Base-by-base conservation (phyloP, 2,329 filamentous ascomycete genomes). In the Fusarium pininemorale region DNA sequence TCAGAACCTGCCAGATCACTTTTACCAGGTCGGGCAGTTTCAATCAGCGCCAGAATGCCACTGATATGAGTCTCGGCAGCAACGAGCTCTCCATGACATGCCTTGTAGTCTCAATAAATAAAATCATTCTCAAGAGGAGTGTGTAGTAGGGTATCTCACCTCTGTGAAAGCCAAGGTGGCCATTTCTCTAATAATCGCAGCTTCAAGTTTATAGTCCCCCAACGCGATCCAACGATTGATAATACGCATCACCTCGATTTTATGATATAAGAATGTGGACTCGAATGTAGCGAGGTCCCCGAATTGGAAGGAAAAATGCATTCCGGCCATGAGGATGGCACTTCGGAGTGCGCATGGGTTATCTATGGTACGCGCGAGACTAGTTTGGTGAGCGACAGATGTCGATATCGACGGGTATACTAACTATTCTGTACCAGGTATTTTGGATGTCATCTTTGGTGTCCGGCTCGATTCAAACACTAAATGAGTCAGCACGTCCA, bases 251-350 rank as follows among this genome's bases (percentile, higher is more conserved):
- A 66, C 57, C 30, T 71, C 54, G 2, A 71, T 30, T 13, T 70
- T 71, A 3, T 71, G 67, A 16, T 47, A 71, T 0, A 71, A 16
- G 5, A 71, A 67, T 0, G 69, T 71, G 4, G 67, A 35, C 15
- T 71, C 67, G 5, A 71, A 70, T 1, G 13, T 26, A 1, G 44
- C 41, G 5, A 71, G 50, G 24, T 48, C 38, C 7, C 62, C 67
- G 8, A 48, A 56, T 5, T 71, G 62, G 11, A 66, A 71, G 1
- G 61, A 60, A 22, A 70, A 71, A 35, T 71, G 67, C 54, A 71
- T 60, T 1, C 69, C 69, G 3, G 69, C 67, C 4, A 71, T 18
- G 4, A 71, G 44, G 3, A 71, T 42, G 16, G 53, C 41, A 1
- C 61, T 71, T 15, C 61, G 67, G 5, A 71, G 42, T 1, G 24